Conservation (phyloP, 768 basidiomycete species). For the Phylloporus arenicola region DNA sequence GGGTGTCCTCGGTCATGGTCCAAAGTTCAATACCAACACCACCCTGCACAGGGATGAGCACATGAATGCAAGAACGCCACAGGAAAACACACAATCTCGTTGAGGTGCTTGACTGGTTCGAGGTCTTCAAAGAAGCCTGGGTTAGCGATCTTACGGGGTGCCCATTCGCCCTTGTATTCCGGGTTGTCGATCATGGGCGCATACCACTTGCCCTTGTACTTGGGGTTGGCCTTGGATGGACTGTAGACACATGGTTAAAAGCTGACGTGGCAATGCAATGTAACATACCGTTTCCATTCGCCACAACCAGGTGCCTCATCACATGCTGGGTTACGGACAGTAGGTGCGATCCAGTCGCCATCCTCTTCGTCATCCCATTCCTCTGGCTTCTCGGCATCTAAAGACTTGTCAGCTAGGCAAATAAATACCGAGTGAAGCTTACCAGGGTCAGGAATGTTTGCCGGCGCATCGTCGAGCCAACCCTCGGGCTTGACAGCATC, state of each 20-base stretch:
- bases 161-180: slow-evolving; percentile 94
- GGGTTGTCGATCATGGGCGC: slow-evolving; percentile 96
- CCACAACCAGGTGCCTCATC: slow-evolving; percentile 89
- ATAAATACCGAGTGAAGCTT: slow-evolving; percentile 4
- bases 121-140: slow-evolving; percentile 87
- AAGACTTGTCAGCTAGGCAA: background rate
- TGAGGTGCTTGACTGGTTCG: slow-evolving; percentile 73
- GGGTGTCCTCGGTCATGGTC: slow-evolving; percentile 97
- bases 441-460: slow-evolving; percentile 83
- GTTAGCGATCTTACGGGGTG: slow-evolving; percentile 86
- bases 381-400: slow-evolving; percentile 90
- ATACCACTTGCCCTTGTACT: slow-evolving; percentile 98
- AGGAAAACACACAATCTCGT: slow-evolving; percentile 64
- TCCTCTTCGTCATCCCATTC: slow-evolving; percentile 99
- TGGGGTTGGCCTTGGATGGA: slow-evolving; percentile 85
- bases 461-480: slow-evolving; percentile 89
- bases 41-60: slow-evolving; percentile 44
- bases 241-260: slow-evolving; percentile 32
- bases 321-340: slow-evolving; percentile 86
- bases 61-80: background rate
- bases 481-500: slow-evolving; percentile 89
- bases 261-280: background rate
- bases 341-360: slow-evolving; percentile 95
- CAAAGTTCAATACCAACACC: slow-evolving; percentile 98
- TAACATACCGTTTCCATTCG: slow-evolving; percentile 73